phyloP scores from a whole-genome alignment of 805 yeast genomes.

The Pichia manshurica region DNA sequence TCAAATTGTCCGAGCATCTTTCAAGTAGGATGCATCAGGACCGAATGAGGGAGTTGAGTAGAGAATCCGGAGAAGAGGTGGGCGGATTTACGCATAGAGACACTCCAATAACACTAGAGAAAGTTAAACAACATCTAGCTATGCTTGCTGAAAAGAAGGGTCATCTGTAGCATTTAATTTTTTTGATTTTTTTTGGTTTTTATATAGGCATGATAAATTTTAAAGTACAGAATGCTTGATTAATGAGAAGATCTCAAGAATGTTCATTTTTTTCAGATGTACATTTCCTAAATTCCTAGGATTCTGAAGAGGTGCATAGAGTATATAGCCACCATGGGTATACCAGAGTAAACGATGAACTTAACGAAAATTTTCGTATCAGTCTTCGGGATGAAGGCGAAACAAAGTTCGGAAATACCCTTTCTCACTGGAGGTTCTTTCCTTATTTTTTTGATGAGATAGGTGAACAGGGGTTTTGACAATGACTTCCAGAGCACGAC shows the following conservation, averaged over 20 bases:
- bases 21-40: slow-evolving; percentile 64
- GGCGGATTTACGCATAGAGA: slow-evolving; percentile 13
- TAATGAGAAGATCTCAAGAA: no score
- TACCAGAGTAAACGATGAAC: slow-evolving; percentile 75
- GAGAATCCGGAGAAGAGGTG: not conserved
- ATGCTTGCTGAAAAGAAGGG: no score
- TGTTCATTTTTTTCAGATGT: no score
- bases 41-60: slow-evolving; percentile 31
- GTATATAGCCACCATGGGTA: slow-evolving; percentile 42
- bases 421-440: not conserved
- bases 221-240: not conserved
- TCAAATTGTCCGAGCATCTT: slow-evolving; percentile 77
- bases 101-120: slow-evolving; percentile 41
- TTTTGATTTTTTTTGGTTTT: no score
- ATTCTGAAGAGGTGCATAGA: not conserved
- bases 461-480: slow-evolving; percentile 57
- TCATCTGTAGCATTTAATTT: no score
- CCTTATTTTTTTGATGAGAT: not conserved
- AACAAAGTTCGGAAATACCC: slow-evolving; percentile 23
- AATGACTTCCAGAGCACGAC: slow-evolving; percentile 70
- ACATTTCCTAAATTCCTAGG: not conserved
- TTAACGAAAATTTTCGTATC: slow-evolving; percentile 76
- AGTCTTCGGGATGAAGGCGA: slow-evolving; percentile 55
- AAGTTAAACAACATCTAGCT: slow-evolving; percentile 34
- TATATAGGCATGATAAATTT: no score